phyloP scores from a whole-genome alignment of 352 stramenopile genomes.

The Blastocystis sp. region DNA sequence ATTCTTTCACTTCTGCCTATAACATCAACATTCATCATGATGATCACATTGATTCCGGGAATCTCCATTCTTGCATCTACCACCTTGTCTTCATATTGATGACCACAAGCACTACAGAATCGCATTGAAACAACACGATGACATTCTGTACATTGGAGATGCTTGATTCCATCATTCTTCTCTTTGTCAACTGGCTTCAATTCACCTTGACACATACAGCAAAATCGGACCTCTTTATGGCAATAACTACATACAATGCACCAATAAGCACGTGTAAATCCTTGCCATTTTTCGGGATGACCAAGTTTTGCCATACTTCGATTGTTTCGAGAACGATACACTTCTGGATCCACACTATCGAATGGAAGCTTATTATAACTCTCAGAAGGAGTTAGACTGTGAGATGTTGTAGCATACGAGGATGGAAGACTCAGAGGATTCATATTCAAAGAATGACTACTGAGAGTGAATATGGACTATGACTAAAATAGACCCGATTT shows the following conservation, averaged over 20 bases:
- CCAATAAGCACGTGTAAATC: constrained; percentile 52
- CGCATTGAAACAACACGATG: constrained; percentile 54
- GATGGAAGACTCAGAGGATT: not conserved
- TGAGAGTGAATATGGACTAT: not conserved
- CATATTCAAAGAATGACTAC: not conserved
- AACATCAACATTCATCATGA: not conserved
- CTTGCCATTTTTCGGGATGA: constrained; percentile 21
- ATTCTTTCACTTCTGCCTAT: constrained; percentile 28
- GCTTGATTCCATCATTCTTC: not conserved
- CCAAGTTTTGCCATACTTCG: not conserved
- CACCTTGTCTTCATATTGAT: constrained; percentile 39
- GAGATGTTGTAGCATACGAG: not conserved
- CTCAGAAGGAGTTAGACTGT: not conserved
- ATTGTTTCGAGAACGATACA: constrained; percentile 10
- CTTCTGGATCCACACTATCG: constrained; percentile 28
- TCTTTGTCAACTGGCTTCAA: constrained; percentile 37
- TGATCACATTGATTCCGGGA: constrained; percentile 18
- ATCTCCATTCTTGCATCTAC: constrained; percentile 54
- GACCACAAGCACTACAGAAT: constrained; percentile 51
- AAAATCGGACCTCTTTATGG: constrained; percentile 60
- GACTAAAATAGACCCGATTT: not conserved
- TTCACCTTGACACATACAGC: constrained; percentile 55
- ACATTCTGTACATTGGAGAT: constrained; percentile 47
- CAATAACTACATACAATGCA: constrained; percentile 54
- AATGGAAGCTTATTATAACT: not conserved